Evolutionary conservation across 1,139 yeast genomes (phyloP), one percentile per base, ranked within the genome.

Genomic region (Nakaseomyces glabratus): DNA sequence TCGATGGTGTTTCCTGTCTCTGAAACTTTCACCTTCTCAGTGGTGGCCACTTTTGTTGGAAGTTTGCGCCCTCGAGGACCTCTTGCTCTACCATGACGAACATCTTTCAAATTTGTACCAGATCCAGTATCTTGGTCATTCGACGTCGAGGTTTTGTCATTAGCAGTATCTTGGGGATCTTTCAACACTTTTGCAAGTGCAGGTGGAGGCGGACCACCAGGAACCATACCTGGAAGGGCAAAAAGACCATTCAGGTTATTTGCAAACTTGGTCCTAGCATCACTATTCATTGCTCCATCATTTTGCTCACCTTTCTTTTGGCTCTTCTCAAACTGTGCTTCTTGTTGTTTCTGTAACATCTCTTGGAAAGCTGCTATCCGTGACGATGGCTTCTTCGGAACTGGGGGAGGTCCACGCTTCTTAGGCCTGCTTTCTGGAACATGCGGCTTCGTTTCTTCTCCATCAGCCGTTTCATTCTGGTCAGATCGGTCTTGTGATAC

Each of bases 1-100:
- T 33, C 31, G 10, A 34, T 28, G 12, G 17, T 28, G 21, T 34
- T 34, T 4, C 26, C 18, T 1, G 6, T 17, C 9, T 28, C 32
- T 14, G 13, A 10, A 8, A 28, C 32, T 68, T 12, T 68, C 62
- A 14, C 64, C 3, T 73, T 69, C 10, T 71, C 50, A 2, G 48
- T 68, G 25, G 65, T 63, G 14, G 75, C 69, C n/a, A 63, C 58
- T 39, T 70, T 70, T 1, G 55, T 36, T 1, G 95, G 95, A 34
- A 84, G 63, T 45, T 78, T 73, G 41, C 93, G 73, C 1, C 90
- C 88, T 42, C 71, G 68, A 17, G 95, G 95, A 0, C 94, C 95
- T 45, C 64, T 74, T 0, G 78, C 77, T 45, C 94, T 69, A 19
- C 68, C 60, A 40, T 64, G 62, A 46, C 73, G 63, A 1, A 58